A percentile compares a stretch with the other conserved stretches of the same genome.
phyloP scores from a whole-genome alignment of 768 basidiomycete species.

The Leccinellum rugosiceps region DNA sequence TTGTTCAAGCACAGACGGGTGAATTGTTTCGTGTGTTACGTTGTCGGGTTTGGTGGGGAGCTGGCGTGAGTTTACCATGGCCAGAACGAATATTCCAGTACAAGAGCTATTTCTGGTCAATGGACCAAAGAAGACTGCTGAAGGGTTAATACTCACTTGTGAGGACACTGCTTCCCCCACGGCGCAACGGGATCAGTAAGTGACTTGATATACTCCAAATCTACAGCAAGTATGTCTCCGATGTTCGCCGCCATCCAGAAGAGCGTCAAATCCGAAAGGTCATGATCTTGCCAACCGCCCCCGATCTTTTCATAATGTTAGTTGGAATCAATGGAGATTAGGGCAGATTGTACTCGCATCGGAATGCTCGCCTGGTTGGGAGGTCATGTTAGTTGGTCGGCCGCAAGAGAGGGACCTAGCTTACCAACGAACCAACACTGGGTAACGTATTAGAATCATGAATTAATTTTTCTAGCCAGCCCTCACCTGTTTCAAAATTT shows the following conservation, averaged over 20 bases:
- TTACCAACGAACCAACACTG: constrained; percentile 74
- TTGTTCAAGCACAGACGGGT: constrained; percentile 57
- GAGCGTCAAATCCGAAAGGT: constrained; percentile 62
- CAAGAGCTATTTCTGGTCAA: constrained; percentile 37
- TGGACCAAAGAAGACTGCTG: not conserved
- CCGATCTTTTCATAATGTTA: constrained; percentile 45
- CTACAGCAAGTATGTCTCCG: constrained; percentile 51
- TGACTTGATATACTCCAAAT: constrained; percentile 48
- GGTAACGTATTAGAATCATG: constrained; percentile 4
- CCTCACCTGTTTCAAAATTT: constrained; percentile 59
- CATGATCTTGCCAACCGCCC: constrained; percentile 66
- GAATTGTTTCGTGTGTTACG: constrained; percentile 57
- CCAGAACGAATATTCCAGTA: constrained; percentile 52
- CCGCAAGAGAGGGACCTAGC: constrained; percentile 5
- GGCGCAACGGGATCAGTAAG: constrained; percentile 49
- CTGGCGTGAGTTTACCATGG: constrained; percentile 42
- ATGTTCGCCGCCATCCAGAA: constrained; percentile 65
- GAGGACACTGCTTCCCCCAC: constrained; percentile 63
- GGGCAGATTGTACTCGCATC: constrained; percentile 9
- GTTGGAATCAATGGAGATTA: not conserved
- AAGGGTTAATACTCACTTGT: constrained; percentile 46
- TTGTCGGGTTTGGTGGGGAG: constrained; percentile 44
- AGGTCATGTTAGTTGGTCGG: constrained; percentile 5
- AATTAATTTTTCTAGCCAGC: not conserved
- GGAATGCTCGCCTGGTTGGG: constrained; percentile 27